A percentile compares a stretch with the other conserved stretches of the same genome.
Conservation (phyloP, 1,284 basidiomycete species). For the Sporisorium reilianum region DNA sequence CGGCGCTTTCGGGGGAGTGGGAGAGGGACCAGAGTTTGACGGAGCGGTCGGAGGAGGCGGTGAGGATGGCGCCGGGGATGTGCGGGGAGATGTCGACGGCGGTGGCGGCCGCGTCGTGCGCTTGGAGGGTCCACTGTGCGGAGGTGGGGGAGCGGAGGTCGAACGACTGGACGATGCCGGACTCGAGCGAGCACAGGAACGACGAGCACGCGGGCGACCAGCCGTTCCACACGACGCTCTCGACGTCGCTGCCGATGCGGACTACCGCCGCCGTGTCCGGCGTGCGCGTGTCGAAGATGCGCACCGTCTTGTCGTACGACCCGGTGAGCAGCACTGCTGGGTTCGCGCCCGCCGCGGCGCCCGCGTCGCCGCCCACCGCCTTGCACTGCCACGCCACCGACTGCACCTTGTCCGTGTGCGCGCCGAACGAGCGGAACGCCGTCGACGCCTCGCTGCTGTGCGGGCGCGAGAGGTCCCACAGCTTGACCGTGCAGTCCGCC, state of each 20-base stretch:
- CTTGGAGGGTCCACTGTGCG: conserved; percentile 85
- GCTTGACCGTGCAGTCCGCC: conserved; percentile 93
- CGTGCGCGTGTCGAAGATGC: conserved; percentile 90
- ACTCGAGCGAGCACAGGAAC: conserved; percentile 80
- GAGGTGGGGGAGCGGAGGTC: conserved; percentile 81
- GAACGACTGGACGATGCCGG: conserved; percentile 77
- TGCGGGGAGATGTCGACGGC: conserved; percentile 91
- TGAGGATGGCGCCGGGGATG: conserved; percentile 89
- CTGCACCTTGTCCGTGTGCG: conserved; percentile 96
- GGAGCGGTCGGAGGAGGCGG: conserved; percentile 89
- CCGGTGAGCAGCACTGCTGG: conserved; percentile 91
- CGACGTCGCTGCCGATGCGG: conserved; percentile 87
- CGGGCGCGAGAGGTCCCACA: conserved; percentile 89
- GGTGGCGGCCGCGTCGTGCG: conserved; percentile 94
- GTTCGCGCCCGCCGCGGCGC: conserved; percentile 68
- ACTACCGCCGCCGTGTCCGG: conserved; percentile 82
- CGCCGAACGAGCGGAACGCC: conserved; percentile 83
- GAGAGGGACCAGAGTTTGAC: conserved; percentile 88
- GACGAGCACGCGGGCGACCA: conserved; percentile 83
- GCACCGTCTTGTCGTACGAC: conserved; percentile 91
- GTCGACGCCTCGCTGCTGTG: conserved; percentile 72
- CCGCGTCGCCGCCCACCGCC: conserved; percentile 53
- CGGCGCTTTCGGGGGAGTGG: conserved; percentile 61
- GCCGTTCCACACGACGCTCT: conserved; percentile 94
- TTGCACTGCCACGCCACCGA: conserved; percentile 89